Base-by-base conservation (phyloP, 441 rosid species). In the Macaranga tanarius region DNA sequence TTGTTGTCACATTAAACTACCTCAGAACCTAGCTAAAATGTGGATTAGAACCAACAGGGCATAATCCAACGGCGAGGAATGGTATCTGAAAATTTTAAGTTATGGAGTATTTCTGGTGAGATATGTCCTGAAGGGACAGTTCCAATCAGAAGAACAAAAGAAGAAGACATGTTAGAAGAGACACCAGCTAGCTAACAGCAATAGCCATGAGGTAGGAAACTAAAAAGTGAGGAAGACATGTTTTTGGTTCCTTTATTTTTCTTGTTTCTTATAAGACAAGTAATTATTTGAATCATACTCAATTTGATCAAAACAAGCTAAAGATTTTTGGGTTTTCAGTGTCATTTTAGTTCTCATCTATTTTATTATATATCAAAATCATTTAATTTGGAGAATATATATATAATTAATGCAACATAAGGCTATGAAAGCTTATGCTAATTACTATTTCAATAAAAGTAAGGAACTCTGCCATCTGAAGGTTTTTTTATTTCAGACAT, bases 121-220 rank as follows among this genome's bases (percentile, higher is more conserved):
- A 73, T 83, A 42, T 95, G 99, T 62, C 98, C 96, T 7, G 91
- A 88, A 73, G 99, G 97, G 69, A 91, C 98, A 62, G 65, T 95
- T 69, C 99, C 99, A 26, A 82, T 95, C 2, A 83, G 99, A 80
- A 85, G 97, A 86, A 90, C 95, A 70, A 86, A 84, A 15, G 94
- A 90, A 77, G 72, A 86, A 74, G 99, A 92, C 73, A 76, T 95
- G 90, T n/a, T n/a, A n/a, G n/a, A n/a, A n/a, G n/a, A n/a, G n/a
- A n/a, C n/a, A n/a, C n/a, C n/a, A n/a, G n/a, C n/a, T n/a, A n/a
- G n/a, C n/a, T n/a, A n/a, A n/a, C n/a, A n/a, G n/a, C n/a, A n/a
- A n/a, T n/a, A n/a, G n/a, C n/a, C n/a, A n/a, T n/a, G n/a, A n/a
- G n/a, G n/a, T n/a, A n/a, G n/a, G n/a, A n/a, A n/a, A n/a, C n/a